Conservation (phyloP, 2,329 filamentous ascomycete genomes). For the Neurospora sp. region DNA sequence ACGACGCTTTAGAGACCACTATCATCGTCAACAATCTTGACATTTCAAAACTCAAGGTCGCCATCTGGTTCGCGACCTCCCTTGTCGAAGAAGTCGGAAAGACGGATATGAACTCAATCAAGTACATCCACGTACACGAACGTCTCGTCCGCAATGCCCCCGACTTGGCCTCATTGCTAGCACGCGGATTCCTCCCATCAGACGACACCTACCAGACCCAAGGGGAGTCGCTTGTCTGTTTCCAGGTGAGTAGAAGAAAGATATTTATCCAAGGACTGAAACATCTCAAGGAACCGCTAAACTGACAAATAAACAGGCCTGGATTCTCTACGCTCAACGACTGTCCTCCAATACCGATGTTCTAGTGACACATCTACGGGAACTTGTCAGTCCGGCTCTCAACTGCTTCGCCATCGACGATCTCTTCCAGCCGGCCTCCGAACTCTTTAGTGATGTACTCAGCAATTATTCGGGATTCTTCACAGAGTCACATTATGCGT, state of each 20-base stretch:
- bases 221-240: conserved; percentile 48
- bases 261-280: conserved; percentile 7
- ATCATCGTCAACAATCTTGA: conserved; percentile 36
- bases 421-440: conserved; percentile 50
- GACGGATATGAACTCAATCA: conserved; percentile 51
- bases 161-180: conserved; percentile 32
- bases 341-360: conserved; percentile 47
- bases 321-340: conserved; percentile 64
- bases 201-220: conserved; percentile 24
- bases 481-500: conserved; percentile 44
- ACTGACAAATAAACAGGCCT: conserved; percentile 40
- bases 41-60: conserved; percentile 41
- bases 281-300: conserved; percentile 2
- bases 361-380: conserved; percentile 48
- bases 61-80: conserved; percentile 55
- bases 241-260: conserved; percentile 40
- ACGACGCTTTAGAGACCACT: conserved; percentile 31
- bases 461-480: conserved; percentile 57
- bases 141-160: conserved; percentile 30
- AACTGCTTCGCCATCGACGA: conserved; percentile 49
- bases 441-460: conserved; percentile 56
- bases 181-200: conserved; percentile 24
- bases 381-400: conserved; percentile 50
- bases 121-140: conserved; percentile 35
- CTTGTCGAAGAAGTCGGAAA: conserved; percentile 60